These are phyloP conservation scores for Dioscorea dumetorum DNA, from an alignment of 106 monocot genomes.

Conservation along the genomic window DNA sequence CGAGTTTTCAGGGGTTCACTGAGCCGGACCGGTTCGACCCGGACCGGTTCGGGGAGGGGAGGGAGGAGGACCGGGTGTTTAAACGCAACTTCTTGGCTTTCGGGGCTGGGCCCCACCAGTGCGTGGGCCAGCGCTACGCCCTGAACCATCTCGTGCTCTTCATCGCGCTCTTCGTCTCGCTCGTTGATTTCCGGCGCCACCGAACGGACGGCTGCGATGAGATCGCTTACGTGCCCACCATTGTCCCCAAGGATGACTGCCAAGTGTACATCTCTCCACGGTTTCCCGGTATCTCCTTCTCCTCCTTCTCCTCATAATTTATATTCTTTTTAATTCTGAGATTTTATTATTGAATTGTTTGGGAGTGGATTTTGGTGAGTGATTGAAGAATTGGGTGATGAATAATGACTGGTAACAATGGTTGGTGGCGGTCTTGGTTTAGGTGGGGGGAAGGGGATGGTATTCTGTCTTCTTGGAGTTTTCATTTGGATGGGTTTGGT, in stretches of 20 bases:
- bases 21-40: conserved; percentile 86
- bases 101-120: conserved; percentile 92
- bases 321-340: neutral
- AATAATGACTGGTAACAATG: too few species aligned
- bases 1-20: conserved; percentile 84
- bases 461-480: too few species aligned
- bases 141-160: conserved; percentile 81
- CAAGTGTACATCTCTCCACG: conserved; percentile 42
- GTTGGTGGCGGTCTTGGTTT: too few species aligned
- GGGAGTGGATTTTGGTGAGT: neutral
- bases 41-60: conserved; percentile 62
- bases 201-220: conserved; percentile 67
- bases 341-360: neutral
- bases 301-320: neutral
- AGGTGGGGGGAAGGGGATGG: too few species aligned
- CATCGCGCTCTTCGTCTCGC: conserved; percentile 67
- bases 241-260: conserved; percentile 85
- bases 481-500: too few species aligned
- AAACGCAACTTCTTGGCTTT: conserved; percentile 78
- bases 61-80: conserved; percentile 64
- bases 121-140: conserved; percentile 90
- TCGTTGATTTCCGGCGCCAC: conserved; percentile 60
- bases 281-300: conserved; percentile 19
- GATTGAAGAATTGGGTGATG: too few species aligned
- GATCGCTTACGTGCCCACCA: conserved; percentile 74